Percentiles rank a stretch among this genome's conserved stretches.
Evolutionary conservation across 2,329 filamentous ascomycete species (phyloP).

Genomic region (Hymenoscyphus infarciens): DNA sequence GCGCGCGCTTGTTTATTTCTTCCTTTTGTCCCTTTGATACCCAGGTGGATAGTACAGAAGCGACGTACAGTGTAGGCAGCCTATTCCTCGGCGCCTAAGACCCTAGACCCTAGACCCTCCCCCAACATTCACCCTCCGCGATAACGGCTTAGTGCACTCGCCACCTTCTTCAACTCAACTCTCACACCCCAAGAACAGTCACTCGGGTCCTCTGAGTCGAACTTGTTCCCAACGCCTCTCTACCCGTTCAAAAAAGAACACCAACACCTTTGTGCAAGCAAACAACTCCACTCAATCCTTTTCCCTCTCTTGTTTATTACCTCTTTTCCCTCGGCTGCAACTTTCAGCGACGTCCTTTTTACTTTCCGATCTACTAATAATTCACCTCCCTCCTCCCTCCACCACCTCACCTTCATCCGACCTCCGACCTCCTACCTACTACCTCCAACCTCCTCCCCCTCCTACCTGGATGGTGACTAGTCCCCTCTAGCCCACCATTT

Average conservation of each 20-base stretch:
- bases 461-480: conserved; percentile 29
- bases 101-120: conserved; percentile 1
- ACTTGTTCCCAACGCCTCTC: conserved; percentile 2
- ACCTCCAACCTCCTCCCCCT: conserved; percentile 5
- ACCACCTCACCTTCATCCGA: conserved; percentile 12
- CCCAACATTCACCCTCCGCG: conserved; percentile 17
- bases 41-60: conserved; percentile 15
- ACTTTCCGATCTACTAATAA: conserved; percentile 11
- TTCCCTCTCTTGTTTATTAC: conserved; percentile 23
- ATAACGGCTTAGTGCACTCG: conserved; percentile 23
- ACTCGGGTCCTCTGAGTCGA: conserved; percentile 21
- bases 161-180: conserved; percentile 22
- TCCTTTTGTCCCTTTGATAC: conserved; percentile 28
- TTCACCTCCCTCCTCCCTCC: no score
- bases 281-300: conserved; percentile 33
- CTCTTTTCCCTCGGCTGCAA: conserved; percentile 13
- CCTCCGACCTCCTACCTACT: conserved; percentile 5
- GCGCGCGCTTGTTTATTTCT: conserved; percentile 12
- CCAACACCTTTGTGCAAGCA: conserved; percentile 25
- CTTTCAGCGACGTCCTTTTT: conserved; percentile 4
- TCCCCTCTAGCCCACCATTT: conserved; percentile 33
- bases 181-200: conserved; percentile 14
- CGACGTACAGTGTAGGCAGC: conserved; percentile 9
- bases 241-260: conserved; percentile 19
- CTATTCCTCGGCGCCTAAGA: conserved; percentile 15